Percentiles rank a stretch among this genome's conserved stretches.
Evolutionary conservation across 495 filamentous ascomycete species (phyloP).

Genomic region (Trichoderma parareesei): DNA sequence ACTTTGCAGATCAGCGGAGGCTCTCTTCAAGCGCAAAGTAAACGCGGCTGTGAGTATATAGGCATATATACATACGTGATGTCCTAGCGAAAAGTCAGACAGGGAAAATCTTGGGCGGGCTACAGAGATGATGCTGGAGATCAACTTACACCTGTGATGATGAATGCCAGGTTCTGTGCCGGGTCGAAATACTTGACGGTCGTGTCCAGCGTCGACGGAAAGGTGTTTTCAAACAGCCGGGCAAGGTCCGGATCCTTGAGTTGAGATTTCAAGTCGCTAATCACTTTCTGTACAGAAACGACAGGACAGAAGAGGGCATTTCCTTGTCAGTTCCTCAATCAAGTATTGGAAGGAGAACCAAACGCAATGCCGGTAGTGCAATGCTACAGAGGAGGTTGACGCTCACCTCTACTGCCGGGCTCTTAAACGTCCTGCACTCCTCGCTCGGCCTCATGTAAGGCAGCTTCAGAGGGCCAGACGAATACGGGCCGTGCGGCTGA

Average conservation of each 20-base stretch:
- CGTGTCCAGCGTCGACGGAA: conserved; percentile 62
- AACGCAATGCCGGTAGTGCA: no score
- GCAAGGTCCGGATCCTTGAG: conserved; percentile 58
- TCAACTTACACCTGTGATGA: conserved; percentile 55
- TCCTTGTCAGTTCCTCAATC: neutral
- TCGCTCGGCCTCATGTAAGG: conserved; percentile 48
- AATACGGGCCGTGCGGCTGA: conserved; percentile 36
- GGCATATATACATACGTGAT: neutral
- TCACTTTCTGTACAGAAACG: conserved; percentile 12
- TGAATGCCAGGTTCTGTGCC: conserved; percentile 32
- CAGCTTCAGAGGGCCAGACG: conserved; percentile 35
- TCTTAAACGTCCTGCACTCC: conserved; percentile 55
- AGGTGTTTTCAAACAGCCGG: conserved; percentile 57
- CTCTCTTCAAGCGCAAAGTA: no score
- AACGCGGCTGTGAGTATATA: neutral
- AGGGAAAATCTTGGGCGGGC: neutral
- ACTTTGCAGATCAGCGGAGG: conserved; percentile 19
- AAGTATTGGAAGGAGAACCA: neutral
- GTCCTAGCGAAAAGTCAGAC: neutral
- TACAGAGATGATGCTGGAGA: neutral
- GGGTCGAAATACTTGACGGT: conserved; percentile 41
- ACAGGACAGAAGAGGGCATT: neutral
- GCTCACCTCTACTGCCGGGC: conserved; percentile 43
- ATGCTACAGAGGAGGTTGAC: neutral
- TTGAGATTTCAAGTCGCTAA: conserved; percentile 36